phyloP scores from a whole-genome alignment of 148 eudicot genomes.

The Rhododendron ferrugineum region DNA sequence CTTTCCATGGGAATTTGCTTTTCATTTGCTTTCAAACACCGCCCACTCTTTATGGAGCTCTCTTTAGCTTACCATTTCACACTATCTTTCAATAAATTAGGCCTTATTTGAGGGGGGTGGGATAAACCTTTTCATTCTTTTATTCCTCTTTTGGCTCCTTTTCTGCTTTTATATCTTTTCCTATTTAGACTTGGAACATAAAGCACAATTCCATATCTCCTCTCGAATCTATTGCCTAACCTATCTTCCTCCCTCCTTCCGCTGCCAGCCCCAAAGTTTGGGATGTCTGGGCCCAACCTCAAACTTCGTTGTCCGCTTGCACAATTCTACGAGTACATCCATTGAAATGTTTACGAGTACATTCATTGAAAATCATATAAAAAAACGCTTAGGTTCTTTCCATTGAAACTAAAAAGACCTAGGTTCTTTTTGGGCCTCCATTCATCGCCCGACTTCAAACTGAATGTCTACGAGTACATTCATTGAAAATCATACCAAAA shows the following conservation, averaged over 20 bases:
- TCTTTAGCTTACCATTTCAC: not conserved
- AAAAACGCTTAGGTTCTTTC: too few species aligned
- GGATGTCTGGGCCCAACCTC: too few species aligned
- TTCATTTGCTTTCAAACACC: not conserved
- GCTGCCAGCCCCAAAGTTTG: too few species aligned
- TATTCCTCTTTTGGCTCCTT: not conserved
- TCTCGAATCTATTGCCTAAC: not conserved
- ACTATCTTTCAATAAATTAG: not conserved
- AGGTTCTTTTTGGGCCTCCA: too few species aligned
- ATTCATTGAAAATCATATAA: too few species aligned
- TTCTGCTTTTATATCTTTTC: not conserved
- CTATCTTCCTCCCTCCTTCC: not conserved
- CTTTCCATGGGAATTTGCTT: not conserved
- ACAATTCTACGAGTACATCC: too few species aligned
- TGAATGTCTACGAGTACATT: too few species aligned
- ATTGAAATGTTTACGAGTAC: too few species aligned
- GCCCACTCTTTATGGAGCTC: not conserved
- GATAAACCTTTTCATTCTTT: not conserved
- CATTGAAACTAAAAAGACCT: too few species aligned
- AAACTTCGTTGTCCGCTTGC: too few species aligned
- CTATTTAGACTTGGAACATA: not conserved
- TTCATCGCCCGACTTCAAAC: too few species aligned
- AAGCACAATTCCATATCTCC: not conserved
- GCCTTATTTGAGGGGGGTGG: not conserved
- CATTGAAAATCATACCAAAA: too few species aligned